phyloP scores from a whole-genome alignment of 73 alveolate genomes.

The Tetrahymena borealis region DNA sequence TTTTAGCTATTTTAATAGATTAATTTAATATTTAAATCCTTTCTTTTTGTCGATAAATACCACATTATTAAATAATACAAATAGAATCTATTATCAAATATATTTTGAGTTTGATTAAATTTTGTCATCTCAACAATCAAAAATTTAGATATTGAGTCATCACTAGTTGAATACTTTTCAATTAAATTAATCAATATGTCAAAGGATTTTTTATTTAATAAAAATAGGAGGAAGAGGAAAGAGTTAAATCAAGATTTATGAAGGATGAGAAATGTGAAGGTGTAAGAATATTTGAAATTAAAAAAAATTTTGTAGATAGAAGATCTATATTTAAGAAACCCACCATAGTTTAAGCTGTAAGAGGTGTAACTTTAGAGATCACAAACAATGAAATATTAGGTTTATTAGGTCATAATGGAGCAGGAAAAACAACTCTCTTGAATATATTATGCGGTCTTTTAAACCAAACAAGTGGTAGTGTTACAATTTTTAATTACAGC shows the following conservation, averaged over 20 bases:
- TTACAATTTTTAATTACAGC: neutral
- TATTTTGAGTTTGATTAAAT: no score
- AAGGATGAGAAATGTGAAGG: neutral
- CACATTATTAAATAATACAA: no score
- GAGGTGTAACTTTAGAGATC: constrained; percentile 5
- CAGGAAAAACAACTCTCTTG: constrained; percentile 34
- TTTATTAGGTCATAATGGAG: constrained; percentile 34
- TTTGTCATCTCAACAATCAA: no score
- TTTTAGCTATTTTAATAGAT: no score
- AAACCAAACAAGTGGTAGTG: constrained; percentile 1
- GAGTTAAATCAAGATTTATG: neutral
- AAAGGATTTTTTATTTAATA: neutral
- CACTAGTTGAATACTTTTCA: no score
- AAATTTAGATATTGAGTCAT: no score
- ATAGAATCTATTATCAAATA: no score
- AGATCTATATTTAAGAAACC: neutral
- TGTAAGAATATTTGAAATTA: neutral
- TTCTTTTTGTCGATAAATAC: no score
- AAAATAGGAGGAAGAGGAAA: neutral
- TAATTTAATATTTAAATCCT: no score
- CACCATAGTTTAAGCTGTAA: neutral
- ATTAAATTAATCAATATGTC: neutral
- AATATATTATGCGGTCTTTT: constrained; percentile 5
- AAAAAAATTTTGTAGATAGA: neutral
- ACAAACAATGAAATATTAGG: constrained; percentile 12